Percentiles rank a stretch among this genome's conserved stretches.
phyloP scores from a whole-genome alignment of 2,329 filamentous ascomycete genomes.

The Paramyrothecium roridum region DNA sequence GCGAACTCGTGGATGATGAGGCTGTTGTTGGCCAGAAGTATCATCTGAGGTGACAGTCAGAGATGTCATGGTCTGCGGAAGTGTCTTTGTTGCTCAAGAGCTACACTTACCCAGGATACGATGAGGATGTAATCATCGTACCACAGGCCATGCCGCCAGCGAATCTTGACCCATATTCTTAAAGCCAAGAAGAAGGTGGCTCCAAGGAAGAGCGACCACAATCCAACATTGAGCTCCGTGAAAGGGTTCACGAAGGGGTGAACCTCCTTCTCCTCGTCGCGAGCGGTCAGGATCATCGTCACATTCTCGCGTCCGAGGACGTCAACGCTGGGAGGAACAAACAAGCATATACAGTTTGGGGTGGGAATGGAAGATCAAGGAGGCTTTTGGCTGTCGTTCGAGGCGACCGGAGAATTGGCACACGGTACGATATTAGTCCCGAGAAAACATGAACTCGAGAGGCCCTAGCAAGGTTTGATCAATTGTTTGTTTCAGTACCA shows the following conservation, averaged over 20 bases:
- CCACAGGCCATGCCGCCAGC: constrained; percentile 31
- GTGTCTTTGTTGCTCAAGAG: background rate
- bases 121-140: constrained; percentile 36
- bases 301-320: constrained; percentile 4
- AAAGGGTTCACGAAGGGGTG: constrained; percentile 23
- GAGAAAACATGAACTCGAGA: no score
- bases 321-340: background rate
- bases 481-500: no score
- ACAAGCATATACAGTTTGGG: background rate
- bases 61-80: background rate
- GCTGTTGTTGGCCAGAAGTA: constrained; percentile 41
- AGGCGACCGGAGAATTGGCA: no score
- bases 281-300: constrained; percentile 15
- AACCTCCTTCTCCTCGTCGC: constrained; percentile 18
- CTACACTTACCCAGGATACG: constrained; percentile 28
- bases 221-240: constrained; percentile 25
- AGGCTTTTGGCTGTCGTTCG: no score
- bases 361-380: background rate
- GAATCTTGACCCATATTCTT: constrained; percentile 31
- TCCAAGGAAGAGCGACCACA: constrained; percentile 28
- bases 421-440: no score
- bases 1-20: constrained; percentile 44
- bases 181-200: constrained; percentile 25
- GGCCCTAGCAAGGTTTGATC: no score
- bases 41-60: constrained; percentile 19